Base-by-base conservation (phyloP, 768 basidiomycete genomes). In the Collybiopsis luxurians region DNA sequence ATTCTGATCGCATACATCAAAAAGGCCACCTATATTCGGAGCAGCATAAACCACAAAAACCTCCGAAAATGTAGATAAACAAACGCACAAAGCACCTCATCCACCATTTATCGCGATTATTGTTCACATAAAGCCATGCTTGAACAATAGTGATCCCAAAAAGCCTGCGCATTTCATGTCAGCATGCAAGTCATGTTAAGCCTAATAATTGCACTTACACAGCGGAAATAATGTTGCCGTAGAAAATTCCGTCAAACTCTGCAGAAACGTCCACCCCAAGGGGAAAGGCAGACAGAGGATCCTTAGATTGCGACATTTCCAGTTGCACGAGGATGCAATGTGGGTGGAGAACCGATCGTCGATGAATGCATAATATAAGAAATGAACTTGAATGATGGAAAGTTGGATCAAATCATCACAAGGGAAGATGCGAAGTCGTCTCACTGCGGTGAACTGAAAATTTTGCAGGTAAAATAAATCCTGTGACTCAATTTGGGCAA, bases 111-210 rank as follows among this genome's bases (percentile, higher is more conserved):
- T 60, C 59, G 19, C 31, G 10, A 36, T 60, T 53, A 43, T 48
- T 57, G 51, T 60, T 52, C 30, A 54, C 23, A 36, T 60, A 60
- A 21, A 51, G 57, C 59, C 59, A 60, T 17, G 26, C 44, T 53
- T 60, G 56, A 12, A 56, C 51, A 13, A 60, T 48, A 17, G 17
- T 60, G 4, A 58, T 58, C 4, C 59, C 59, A 48, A 54, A 46
- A 11, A 57, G 51, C 30, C 55, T 57, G 28, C n/a, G 19, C 27
- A 30, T 5, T 9, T 9, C 15, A 24, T n/a, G 10, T 49, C 43
- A 45, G n/a, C n/a, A n/a, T n/a, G n/a, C 43, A 10, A 45, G 7
- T 21, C 34, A 47, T 36, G 27, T 46, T 54, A 24, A 19, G 28
- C 10, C 13, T 24, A 26, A 28, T 24, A 28, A 49, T 5, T 30